A percentile compares a stretch with the other conserved stretches of the same genome.
These are phyloP conservation scores for Xylaria sp. DNA, from an alignment of 2,329 filamentous ascomycete genomes.

Conservation along the genomic window DNA sequence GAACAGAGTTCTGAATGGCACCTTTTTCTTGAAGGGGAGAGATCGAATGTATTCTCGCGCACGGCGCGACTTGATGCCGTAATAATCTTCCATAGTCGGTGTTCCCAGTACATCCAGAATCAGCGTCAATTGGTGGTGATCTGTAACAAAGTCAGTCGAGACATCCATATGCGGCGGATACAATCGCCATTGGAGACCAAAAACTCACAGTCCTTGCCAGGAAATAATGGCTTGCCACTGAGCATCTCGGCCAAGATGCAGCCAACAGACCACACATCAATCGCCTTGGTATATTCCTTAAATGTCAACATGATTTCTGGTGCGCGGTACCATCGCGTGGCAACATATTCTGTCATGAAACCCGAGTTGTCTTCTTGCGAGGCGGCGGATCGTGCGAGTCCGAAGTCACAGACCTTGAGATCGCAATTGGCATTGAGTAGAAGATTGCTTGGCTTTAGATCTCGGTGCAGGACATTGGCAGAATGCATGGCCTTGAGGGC, in stretches of 20 bases:
- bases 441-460: constrained; percentile 96
- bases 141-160: constrained; percentile 57
- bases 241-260: constrained; percentile 99
- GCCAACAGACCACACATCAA: constrained; percentile 98
- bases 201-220: constrained; percentile 93
- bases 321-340: constrained; percentile 98
- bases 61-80: constrained; percentile 98
- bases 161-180: background rate
- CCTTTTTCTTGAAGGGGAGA: constrained; percentile 99
- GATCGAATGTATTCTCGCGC: constrained; percentile 98
- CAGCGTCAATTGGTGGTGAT: constrained; percentile 96
- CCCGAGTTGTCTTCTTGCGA: constrained; percentile 99
- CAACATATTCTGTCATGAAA: constrained; percentile 99
- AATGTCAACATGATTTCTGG: constrained; percentile 99
- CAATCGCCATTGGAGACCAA: background rate
- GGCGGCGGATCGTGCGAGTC: constrained; percentile 91
- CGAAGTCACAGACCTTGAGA: constrained; percentile 98
- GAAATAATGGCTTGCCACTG: constrained; percentile 97
- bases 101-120: constrained; percentile 98
- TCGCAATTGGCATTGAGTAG: constrained; percentile 99
- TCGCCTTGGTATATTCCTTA: constrained; percentile 99
- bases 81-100: constrained; percentile 99
- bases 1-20: constrained; percentile 96
- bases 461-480: constrained; percentile 95
- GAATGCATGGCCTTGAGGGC: constrained; percentile 99